A percentile compares a stretch with the other conserved stretches of the same genome.
phyloP scores from a whole-genome alignment of 1,284 basidiomycete species.

The Sporisorium exsertum region DNA sequence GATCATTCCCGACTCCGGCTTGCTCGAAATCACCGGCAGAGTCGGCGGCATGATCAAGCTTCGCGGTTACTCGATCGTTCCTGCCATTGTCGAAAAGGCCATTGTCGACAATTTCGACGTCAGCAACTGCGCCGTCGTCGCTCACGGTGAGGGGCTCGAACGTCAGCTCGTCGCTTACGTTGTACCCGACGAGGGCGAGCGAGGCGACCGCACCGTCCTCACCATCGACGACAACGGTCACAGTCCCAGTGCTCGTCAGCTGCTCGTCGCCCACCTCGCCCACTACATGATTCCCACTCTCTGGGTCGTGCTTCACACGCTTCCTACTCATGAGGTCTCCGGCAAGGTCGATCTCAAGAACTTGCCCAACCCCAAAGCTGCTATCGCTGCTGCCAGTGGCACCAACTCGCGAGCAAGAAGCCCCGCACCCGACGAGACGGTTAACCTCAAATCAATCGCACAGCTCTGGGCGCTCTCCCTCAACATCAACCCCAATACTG shows the following conservation, averaged over 20 bases:
- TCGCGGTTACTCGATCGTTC: constrained; percentile 66
- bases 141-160: constrained; percentile 66
- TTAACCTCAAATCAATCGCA: constrained; percentile 60
- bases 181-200: constrained; percentile 55
- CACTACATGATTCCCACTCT: constrained; percentile 68
- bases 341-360: constrained; percentile 67
- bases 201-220: constrained; percentile 37
- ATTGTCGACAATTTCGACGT: constrained; percentile 64
- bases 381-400: constrained; percentile 49
- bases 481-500: constrained; percentile 54
- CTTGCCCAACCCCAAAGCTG: constrained; percentile 56
- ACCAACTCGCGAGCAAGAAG: constrained; percentile 43
- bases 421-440: constrained; percentile 46
- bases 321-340: constrained; percentile 66
- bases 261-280: constrained; percentile 54
- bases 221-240: constrained; percentile 61
- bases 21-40: constrained; percentile 67
- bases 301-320: constrained; percentile 63
- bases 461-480: constrained; percentile 65
- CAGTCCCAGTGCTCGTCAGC: constrained; percentile 60
- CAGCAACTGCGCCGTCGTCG: constrained; percentile 62
- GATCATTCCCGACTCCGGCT: constrained; percentile 46
- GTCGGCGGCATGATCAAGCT: constrained; percentile 69
- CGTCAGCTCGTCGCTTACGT: constrained; percentile 66
- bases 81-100: constrained; percentile 64